Conservation (phyloP, 768 basidiomycete species). For the Rhodocollybia butyracea region DNA sequence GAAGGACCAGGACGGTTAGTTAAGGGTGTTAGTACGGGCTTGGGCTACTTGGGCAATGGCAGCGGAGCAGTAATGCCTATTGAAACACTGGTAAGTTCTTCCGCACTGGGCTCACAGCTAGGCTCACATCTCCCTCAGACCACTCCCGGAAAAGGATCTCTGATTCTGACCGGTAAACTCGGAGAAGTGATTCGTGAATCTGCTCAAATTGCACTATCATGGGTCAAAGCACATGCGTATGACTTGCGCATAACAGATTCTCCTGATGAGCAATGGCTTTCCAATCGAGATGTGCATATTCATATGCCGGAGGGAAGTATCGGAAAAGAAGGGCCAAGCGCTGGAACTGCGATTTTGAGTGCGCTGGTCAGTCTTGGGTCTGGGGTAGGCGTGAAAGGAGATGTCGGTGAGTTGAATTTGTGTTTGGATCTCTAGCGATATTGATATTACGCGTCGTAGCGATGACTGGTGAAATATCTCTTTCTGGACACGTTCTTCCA, state of each 20-base stretch:
- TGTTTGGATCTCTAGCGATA: not conserved
- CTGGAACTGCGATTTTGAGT: slow-evolving; percentile 89
- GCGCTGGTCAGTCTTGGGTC: slow-evolving; percentile 93
- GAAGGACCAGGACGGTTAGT: slow-evolving; percentile 3
- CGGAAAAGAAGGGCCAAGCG: slow-evolving; percentile 95
- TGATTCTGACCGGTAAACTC: slow-evolving; percentile 94
- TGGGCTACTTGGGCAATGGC: slow-evolving; percentile 96
- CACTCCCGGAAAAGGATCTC: slow-evolving; percentile 93
- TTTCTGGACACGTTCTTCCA: slow-evolving; percentile 93
- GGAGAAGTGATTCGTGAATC: slow-evolving; percentile 98
- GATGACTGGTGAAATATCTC: slow-evolving; percentile 97
- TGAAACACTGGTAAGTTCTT: slow-evolving; percentile 75
- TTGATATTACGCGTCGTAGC: slow-evolving; percentile 40
- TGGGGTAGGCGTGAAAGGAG: slow-evolving; percentile 75
- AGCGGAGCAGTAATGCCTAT: slow-evolving; percentile 97
- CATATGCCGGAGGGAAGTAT: slow-evolving; percentile 97
- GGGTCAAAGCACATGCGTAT: slow-evolving; percentile 89
- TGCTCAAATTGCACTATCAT: slow-evolving; percentile 91
- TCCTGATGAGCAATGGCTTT: slow-evolving; percentile 72
- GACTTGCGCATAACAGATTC: slow-evolving; percentile 81
- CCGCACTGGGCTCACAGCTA: not conserved
- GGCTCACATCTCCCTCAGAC: slow-evolving; percentile 44
- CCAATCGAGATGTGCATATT: slow-evolving; percentile 87
- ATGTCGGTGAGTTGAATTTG: slow-evolving; percentile 67
- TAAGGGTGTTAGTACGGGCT: slow-evolving; percentile 87